Percentiles rank a stretch among this genome's conserved stretches.
These are phyloP conservation scores for Termitomyces sp. DNA, from an alignment of 768 basidiomycete genomes.

Conservation along the genomic window DNA sequence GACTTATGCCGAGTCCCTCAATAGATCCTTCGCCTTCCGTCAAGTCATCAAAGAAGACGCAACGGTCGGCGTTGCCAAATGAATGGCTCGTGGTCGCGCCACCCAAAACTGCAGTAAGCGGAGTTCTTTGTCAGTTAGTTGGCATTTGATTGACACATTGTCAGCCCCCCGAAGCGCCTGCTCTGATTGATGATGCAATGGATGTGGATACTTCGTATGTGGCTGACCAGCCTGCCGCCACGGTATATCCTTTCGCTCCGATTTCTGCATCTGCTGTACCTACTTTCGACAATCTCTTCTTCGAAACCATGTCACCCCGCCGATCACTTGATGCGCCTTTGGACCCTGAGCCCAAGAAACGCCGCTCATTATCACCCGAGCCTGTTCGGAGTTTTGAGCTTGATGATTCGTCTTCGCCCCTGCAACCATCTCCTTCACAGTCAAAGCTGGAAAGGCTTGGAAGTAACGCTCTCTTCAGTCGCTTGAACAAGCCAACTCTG, in stretches of 20 bases:
- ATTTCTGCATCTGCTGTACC: constrained; percentile 46
- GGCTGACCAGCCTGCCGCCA: constrained; percentile 23
- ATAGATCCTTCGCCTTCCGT: constrained; percentile 23
- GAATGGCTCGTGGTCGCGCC: constrained; percentile 46
- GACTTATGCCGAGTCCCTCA: constrained; percentile 24
- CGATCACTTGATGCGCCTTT: constrained; percentile 39
- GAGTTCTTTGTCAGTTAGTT: too few species aligned
- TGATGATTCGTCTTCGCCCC: constrained; percentile 43
- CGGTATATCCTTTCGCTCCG: constrained; percentile 25
- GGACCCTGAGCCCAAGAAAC: constrained; percentile 42
- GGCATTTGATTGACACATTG: constrained; percentile 6
- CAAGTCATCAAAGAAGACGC: constrained; percentile 42
- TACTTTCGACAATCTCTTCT: constrained; percentile 60
- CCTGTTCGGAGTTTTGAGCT: constrained; percentile 28
- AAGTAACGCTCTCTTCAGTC: constrained; percentile 41
- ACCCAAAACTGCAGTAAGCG: constrained; percentile 22
- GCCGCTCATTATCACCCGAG: constrained; percentile 57
- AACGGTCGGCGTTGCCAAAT: constrained; percentile 56
- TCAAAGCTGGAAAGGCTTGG: constrained; percentile 42
- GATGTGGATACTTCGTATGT: constrained; percentile 64
- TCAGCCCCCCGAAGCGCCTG: constrained; percentile 35
- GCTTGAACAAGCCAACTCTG: constrained; percentile 45
- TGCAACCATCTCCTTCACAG: constrained; percentile 44
- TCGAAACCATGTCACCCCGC: constrained; percentile 47
- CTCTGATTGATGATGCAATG: constrained; percentile 65